phyloP scores from a whole-genome alignment of 1,284 basidiomycete genomes.

The Athelia psychrophila region DNA sequence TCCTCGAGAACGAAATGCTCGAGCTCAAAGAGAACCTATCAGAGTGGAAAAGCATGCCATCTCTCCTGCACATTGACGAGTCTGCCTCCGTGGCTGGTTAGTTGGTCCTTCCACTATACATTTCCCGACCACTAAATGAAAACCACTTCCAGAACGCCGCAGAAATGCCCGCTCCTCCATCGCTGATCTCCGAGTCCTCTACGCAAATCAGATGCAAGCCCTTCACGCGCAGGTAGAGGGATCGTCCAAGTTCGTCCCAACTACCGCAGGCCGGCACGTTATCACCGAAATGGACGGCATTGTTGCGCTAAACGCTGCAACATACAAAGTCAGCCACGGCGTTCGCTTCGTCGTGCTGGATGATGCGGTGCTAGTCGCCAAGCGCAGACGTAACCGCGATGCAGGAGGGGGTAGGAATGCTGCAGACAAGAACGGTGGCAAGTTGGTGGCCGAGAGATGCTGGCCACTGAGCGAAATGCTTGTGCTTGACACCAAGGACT shows the following conservation, averaged over 20 bases:
- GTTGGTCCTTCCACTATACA: constrained; percentile 32
- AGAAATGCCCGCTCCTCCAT: constrained; percentile 85
- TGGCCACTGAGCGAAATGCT: constrained; percentile 93
- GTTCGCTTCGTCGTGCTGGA: constrained; percentile 92
- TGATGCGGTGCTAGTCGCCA: constrained; percentile 87
- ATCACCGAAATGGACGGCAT: constrained; percentile 86
- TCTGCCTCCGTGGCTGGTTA: constrained; percentile 52
- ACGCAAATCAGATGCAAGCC: constrained; percentile 90
- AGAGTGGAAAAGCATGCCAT: constrained; percentile 95
- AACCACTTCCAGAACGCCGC: constrained; percentile 41
- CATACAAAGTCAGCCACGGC: constrained; percentile 88
- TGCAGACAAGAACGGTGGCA: constrained; percentile 37
- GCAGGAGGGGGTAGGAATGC: constrained; percentile 34
- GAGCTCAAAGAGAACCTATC: constrained; percentile 92
- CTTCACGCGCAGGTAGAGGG: constrained; percentile 93
- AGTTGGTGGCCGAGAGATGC: constrained; percentile 89
- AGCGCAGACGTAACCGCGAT: constrained; percentile 53
- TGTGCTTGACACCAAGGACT: constrained; percentile 94
- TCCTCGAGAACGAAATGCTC: constrained; percentile 96
- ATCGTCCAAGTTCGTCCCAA: constrained; percentile 93
- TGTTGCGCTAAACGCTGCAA: constrained; percentile 88
- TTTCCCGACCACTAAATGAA: constrained; percentile 3
- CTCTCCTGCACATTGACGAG: constrained; percentile 87
- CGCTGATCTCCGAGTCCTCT: constrained; percentile 90
- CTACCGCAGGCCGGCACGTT: constrained; percentile 87